Evolutionary conservation across 129 eudicot genomes (phyloP), one percentile per base, ranked within the genome.

Genomic region (Deinandra increscens): DNA sequence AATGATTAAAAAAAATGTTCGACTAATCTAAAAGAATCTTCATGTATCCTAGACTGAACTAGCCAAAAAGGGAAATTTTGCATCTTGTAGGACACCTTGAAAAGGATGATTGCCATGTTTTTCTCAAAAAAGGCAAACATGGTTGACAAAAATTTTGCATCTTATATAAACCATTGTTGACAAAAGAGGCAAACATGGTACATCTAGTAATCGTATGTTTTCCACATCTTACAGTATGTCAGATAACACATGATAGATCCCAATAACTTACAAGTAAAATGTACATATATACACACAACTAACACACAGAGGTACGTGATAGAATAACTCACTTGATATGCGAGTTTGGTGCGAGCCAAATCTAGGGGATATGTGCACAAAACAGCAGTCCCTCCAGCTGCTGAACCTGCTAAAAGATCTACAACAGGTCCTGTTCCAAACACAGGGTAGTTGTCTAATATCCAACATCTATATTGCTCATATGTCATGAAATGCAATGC

Each of bases 401-500:
- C 95, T 17, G 98, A 93, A 63, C 98, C 98, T 34, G 98, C 98
- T 73, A 93, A 75, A 58, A 93, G 97, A 81, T 93, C 98, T 22
- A 93, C 90, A 71, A 93, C 76, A 2, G 98, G 95, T 44, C 98
- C 97, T 4, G 97, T 87, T 43, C 98, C 98, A 58, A 93, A 43
- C 5, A 75, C 86, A 18, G 88, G 65, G 82, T 78, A 89, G 70
- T 89, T 93, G 69, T 84, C 84, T 74, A 84, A 72, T 31, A 92
- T 79, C 87, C 86, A 89, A 36, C 80, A 49, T 56, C 98, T 82
- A 71, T 92, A 92, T 76, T 78, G 91, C 89, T 92, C 98, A 37
- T 92, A 92, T n/a, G 98, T 73, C 98, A 92, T 92, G 85, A 80
- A 92, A 83, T 89, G 98, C 55, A 92, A 74, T 38, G 98, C 98